phyloP scores from a whole-genome alignment of 345 rosid species.

The Eucalyptus polyanthemos region DNA sequence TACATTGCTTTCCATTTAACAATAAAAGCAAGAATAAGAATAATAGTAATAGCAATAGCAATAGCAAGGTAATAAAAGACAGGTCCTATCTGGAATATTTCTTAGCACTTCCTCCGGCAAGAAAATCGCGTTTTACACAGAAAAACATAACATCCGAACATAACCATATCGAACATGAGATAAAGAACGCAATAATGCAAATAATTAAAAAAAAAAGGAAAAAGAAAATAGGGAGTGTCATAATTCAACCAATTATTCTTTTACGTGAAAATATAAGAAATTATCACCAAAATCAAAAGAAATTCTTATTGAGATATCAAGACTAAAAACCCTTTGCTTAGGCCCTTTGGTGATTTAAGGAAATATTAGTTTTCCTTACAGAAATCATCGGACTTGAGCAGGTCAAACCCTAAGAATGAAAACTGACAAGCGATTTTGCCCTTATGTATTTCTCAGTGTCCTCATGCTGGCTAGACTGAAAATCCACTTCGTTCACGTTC shows the following conservation, averaged over 20 bases:
- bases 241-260: not conserved
- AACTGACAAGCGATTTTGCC: not conserved
- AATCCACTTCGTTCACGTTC: not conserved
- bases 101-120: not conserved
- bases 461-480: not conserved
- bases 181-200: not conserved
- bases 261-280: not conserved
- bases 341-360: not conserved
- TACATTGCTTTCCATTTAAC: not conserved
- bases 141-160: not conserved
- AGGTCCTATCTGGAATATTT: not conserved
- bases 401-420: not conserved
- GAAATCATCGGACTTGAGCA: not conserved
- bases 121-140: not conserved
- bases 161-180: not conserved
- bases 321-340: not conserved
- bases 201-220: too few relatives aligned
- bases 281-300: not conserved
- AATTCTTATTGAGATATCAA: not conserved
- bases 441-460: not conserved
- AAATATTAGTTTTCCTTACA: not conserved
- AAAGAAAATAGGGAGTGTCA: not conserved
- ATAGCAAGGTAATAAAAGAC: not conserved
- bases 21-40: not conserved
- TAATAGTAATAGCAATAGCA: not conserved